A percentile compares a stretch with the other conserved stretches of the same genome.
phyloP scores from a whole-genome alignment of 108 stramenopile genomes.

The Thalassiosira profunda region DNA sequence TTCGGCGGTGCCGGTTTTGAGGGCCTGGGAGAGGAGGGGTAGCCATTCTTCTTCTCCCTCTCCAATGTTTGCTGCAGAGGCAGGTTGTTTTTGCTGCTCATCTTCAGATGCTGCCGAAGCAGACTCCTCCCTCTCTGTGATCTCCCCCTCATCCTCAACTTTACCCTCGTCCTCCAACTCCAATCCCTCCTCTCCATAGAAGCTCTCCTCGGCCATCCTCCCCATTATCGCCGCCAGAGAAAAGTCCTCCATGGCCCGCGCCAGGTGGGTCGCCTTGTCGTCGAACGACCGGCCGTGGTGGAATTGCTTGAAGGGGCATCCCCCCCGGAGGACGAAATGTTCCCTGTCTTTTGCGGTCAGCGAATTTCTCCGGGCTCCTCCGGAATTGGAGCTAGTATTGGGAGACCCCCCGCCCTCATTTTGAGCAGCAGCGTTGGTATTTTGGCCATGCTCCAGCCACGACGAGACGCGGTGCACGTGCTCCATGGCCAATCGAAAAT shows the following conservation, averaged over 20 bases:
- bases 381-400: background rate
- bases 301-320: slow-evolving; percentile 56
- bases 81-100: background rate
- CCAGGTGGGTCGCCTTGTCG: slow-evolving; percentile 25
- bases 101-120: background rate
- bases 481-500: slow-evolving; percentile 39
- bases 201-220: slow-evolving; percentile 46
- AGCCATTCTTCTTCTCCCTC: background rate
- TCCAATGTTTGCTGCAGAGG: background rate
- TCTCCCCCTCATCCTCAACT: slow-evolving; percentile 10
- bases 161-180: background rate
- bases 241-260: slow-evolving; percentile 58
- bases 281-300: slow-evolving; percentile 36
- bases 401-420: background rate
- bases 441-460: slow-evolving; percentile 23
- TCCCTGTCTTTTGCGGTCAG: background rate
- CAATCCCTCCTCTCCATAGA: no score
- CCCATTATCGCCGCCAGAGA: slow-evolving; percentile 76
- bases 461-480: slow-evolving; percentile 49
- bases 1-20: slow-evolving; percentile 84
- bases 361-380: background rate
- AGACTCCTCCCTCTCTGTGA: background rate
- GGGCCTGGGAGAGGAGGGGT: slow-evolving; percentile 60
- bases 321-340: slow-evolving; percentile 27
- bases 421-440: background rate